Conservation (phyloP, 1,139 yeast genomes). For the Eremothecium coryli region DNA sequence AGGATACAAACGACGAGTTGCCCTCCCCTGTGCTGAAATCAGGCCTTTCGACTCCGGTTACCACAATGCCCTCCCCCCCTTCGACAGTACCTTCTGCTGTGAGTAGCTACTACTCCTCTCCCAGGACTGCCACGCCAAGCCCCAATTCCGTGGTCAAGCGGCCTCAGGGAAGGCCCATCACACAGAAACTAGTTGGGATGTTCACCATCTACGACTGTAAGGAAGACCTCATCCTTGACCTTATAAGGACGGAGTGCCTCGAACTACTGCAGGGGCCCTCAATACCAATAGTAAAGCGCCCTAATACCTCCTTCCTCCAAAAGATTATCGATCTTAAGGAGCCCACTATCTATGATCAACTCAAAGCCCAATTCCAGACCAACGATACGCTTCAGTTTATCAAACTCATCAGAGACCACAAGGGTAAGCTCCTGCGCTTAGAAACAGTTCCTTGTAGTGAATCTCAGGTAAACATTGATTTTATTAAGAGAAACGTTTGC, state of each 20-base stretch:
- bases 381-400: conserved; percentile 29
- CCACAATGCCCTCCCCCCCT: conserved; percentile 1
- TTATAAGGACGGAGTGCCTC: conserved; percentile 8
- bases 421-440: conserved; percentile 33
- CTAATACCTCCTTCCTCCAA: conserved; percentile 6
- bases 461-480: conserved; percentile 10
- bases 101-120: background rate
- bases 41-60: conserved; percentile 3
- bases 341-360: conserved; percentile 16
- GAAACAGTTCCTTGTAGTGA: conserved; percentile 28
- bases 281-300: conserved; percentile 3
- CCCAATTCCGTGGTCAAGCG: conserved; percentile 2
- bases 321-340: conserved; percentile 6
- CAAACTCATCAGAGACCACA: conserved; percentile 33
- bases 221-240: conserved; percentile 8
- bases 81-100: background rate
- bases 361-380: conserved; percentile 20
- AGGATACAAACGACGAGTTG: background rate
- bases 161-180: conserved; percentile 9
- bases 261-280: conserved; percentile 6
- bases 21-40: conserved; percentile 1
- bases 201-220: conserved; percentile 8
- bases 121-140: conserved; percentile 4
- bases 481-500: conserved; percentile 34
- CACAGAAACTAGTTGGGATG: conserved; percentile 8